Evolutionary conservation across 768 basidiomycete genomes (phyloP).

Genomic region (Collybia sordida): DNA sequence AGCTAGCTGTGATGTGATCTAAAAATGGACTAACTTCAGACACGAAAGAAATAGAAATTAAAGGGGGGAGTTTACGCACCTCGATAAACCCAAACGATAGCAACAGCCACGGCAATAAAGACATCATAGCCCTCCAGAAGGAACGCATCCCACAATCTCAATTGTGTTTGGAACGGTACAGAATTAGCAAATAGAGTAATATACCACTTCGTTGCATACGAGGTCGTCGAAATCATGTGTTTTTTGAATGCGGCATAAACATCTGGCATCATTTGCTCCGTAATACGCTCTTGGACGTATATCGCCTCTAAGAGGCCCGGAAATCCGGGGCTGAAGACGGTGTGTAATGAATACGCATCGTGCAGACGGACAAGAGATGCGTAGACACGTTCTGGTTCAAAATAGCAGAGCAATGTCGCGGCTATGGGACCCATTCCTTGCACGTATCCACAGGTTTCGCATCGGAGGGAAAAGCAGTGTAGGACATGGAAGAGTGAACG

Average conservation of each 20-base stretch:
- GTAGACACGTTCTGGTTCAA: slow-evolving; percentile 87
- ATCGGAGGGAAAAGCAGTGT: slow-evolving; percentile 87
- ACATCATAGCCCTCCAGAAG: slow-evolving; percentile 88
- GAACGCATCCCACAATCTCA: slow-evolving; percentile 94
- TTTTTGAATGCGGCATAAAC: slow-evolving; percentile 85
- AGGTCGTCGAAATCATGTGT: slow-evolving; percentile 89
- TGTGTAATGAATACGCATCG: slow-evolving; percentile 83
- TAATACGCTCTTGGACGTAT: slow-evolving; percentile 91
- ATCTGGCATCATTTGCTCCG: slow-evolving; percentile 84
- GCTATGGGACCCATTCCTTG: slow-evolving; percentile 99
- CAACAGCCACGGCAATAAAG: slow-evolving; percentile 81
- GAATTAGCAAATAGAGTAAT: slow-evolving; percentile 97
- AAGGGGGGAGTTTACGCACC: slow-evolving; percentile 44
- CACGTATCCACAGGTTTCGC: slow-evolving; percentile 88
- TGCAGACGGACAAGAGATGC: slow-evolving; percentile 85
- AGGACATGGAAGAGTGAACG: slow-evolving; percentile 93
- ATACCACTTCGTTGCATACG: slow-evolving; percentile 99
- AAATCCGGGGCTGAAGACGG: slow-evolving; percentile 90
- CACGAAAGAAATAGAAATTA: background rate
- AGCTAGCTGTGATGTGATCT: slow-evolving; percentile 82
- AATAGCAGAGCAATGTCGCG: slow-evolving; percentile 91
- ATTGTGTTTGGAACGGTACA: slow-evolving; percentile 92
- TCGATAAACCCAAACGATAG: slow-evolving; percentile 89
- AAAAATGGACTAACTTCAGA: slow-evolving; percentile 3
- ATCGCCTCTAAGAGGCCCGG: slow-evolving; percentile 95